Evolutionary conservation across 148 eudicot genomes (phyloP).

Genomic region (Oxyria digyna): DNA sequence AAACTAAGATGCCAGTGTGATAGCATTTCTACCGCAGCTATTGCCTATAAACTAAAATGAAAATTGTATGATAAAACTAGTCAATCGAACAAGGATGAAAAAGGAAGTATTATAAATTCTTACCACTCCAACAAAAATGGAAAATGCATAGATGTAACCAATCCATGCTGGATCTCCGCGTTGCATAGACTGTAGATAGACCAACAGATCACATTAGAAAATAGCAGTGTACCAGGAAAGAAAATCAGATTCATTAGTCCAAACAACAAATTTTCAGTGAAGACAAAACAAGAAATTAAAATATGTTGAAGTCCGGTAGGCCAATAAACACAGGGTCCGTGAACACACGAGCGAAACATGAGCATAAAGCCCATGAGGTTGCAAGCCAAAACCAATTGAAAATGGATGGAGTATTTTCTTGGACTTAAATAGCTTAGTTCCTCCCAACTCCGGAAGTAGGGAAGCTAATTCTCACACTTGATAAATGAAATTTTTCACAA

Average conservation of each 20-base stretch:
- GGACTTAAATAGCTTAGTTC: too few species aligned
- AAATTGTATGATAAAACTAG: not conserved
- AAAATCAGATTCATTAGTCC: not conserved
- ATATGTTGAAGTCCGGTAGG: too few species aligned
- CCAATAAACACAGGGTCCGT: too few species aligned
- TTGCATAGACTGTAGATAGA: constrained; percentile 81
- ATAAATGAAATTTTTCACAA: not conserved
- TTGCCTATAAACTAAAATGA: too few species aligned
- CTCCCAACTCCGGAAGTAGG: too few species aligned
- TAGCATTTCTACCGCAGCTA: not conserved
- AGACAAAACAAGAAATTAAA: not conserved
- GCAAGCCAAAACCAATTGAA: too few species aligned
- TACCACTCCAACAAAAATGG: constrained; percentile 94
- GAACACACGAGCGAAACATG: too few species aligned
- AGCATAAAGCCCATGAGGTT: too few species aligned
- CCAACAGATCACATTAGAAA: constrained; percentile 5
- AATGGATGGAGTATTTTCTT: too few species aligned
- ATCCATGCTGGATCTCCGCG: constrained; percentile 80
- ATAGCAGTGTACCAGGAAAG: not conserved
- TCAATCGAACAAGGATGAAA: not conserved
- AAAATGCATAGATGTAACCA: constrained; percentile 86
- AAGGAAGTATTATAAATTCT: constrained; percentile 11
- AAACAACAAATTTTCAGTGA: not conserved
- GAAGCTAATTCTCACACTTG: too few species aligned
- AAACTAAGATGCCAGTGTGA: not conserved